Conservation (phyloP, 805 yeast genomes). For the Candida ortonii region DNA sequence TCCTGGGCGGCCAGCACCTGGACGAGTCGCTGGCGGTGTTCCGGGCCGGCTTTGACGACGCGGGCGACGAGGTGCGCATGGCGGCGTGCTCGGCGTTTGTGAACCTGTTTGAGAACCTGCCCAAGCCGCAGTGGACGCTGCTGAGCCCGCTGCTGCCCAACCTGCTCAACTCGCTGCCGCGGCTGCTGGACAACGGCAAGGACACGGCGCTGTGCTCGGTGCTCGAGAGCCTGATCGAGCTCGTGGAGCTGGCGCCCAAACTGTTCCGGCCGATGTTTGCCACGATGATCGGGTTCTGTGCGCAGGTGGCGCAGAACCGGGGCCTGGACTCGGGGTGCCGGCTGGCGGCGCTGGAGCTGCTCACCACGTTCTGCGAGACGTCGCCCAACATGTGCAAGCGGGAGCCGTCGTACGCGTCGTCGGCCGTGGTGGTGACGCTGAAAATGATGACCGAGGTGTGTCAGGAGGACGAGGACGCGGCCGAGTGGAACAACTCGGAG, state of each 20-base stretch:
- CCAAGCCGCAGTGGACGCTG: slow-evolving; percentile 73
- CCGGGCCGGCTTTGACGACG: slow-evolving; percentile 76
- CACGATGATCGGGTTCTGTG: slow-evolving; percentile 80
- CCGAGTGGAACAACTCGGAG: slow-evolving; percentile 81
- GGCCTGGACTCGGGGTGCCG: slow-evolving; percentile 79
- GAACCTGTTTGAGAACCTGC: slow-evolving; percentile 78
- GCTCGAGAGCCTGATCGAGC: slow-evolving; percentile 83
- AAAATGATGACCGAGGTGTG: slow-evolving; percentile 92
- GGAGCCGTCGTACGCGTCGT: slow-evolving; percentile 66
- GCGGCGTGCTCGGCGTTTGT: slow-evolving; percentile 92
- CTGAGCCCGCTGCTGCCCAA: slow-evolving; percentile 80
- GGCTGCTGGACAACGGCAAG: slow-evolving; percentile 73
- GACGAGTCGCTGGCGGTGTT: slow-evolving; percentile 63
- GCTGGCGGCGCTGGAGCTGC: slow-evolving; percentile 80
- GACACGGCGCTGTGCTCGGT: slow-evolving; percentile 81
- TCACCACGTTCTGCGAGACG: slow-evolving; percentile 87
- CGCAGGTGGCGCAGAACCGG: slow-evolving; percentile 76
- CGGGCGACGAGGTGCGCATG: slow-evolving; percentile 78
- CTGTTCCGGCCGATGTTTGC: slow-evolving; percentile 89
- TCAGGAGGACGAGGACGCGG: slow-evolving; percentile 68
- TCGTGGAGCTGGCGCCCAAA: slow-evolving; percentile 91
- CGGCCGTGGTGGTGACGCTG: slow-evolving; percentile 70
- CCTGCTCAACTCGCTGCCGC: slow-evolving; percentile 81
- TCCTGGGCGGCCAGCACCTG: slow-evolving; percentile 49
- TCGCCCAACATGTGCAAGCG: slow-evolving; percentile 94